Evolutionary conservation across 495 filamentous ascomycete species (phyloP).

Genomic region (Penicillium nucicola): DNA sequence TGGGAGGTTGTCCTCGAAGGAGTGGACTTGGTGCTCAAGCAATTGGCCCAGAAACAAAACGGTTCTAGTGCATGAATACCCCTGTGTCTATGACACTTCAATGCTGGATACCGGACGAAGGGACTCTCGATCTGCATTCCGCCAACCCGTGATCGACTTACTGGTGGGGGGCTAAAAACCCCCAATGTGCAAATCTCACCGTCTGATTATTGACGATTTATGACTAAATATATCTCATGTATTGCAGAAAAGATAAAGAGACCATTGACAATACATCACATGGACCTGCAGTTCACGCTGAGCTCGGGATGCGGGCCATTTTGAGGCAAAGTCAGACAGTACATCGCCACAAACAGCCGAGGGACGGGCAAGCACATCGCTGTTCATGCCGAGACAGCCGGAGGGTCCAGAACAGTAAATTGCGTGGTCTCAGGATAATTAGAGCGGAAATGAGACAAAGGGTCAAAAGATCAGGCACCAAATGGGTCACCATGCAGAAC

Average conservation of each 20-base stretch:
- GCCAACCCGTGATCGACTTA: not conserved
- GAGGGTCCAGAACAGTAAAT: not conserved
- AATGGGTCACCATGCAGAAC: not conserved
- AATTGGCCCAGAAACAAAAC: slow-evolving; percentile 31
- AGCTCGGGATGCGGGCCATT: not conserved
- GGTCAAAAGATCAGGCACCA: not conserved
- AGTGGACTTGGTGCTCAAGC: slow-evolving; percentile 54
- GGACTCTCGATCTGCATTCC: not conserved
- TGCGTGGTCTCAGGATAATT: not conserved
- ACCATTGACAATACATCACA: not conserved
- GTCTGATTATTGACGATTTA: slow-evolving; percentile 24
- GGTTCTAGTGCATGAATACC: slow-evolving; percentile 7
- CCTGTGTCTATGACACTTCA: not conserved
- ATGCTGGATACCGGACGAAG: not conserved
- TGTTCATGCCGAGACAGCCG: not conserved
- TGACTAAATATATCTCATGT: slow-evolving; percentile 21
- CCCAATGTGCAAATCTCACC: slow-evolving; percentile 4
- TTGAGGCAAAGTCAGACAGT: not conserved
- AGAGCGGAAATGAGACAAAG: not conserved
- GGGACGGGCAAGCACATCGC: not conserved
- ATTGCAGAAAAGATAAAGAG: slow-evolving; percentile 10
- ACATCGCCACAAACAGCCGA: not conserved
- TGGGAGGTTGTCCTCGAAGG: slow-evolving; percentile 69
- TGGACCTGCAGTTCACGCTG: not conserved
- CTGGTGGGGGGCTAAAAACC: not conserved